Percentiles rank a stretch among this genome's conserved stretches.
Conservation (phyloP, 768 basidiomycete species). For the Termitomyces sp. region DNA sequence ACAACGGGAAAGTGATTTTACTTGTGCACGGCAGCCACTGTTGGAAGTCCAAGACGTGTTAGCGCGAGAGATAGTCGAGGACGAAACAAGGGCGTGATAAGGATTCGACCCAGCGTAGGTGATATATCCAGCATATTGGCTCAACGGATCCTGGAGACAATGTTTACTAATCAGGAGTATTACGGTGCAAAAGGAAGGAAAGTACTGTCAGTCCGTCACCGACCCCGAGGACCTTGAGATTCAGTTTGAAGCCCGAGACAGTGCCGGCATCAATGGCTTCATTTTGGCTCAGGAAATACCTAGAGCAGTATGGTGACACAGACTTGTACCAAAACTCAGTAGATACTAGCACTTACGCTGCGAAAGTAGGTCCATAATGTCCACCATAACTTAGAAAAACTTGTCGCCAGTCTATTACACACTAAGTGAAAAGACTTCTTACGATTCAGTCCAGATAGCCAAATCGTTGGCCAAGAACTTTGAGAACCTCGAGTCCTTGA, state of each 20-base stretch:
- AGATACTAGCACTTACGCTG: conserved; percentile 36
- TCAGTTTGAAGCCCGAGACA: conserved; percentile 43
- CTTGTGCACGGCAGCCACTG: conserved; percentile 49
- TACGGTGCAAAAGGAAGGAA: not conserved
- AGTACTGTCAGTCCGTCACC: conserved; percentile 58
- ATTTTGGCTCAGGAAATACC: conserved; percentile 57
- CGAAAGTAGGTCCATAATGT: conserved; percentile 68
- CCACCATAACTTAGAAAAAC: conserved; percentile 52
- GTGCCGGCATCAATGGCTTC: conserved; percentile 46
- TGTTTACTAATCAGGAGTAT: not conserved
- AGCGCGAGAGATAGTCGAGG: conserved; percentile 34
- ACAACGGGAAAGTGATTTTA: conserved; percentile 11
- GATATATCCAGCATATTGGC: conserved; percentile 58
- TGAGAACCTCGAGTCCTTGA: conserved; percentile 50
- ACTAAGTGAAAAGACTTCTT: conserved; percentile 13
- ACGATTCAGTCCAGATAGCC: conserved; percentile 66
- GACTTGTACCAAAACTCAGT: not conserved
- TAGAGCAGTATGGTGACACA: conserved; percentile 9
- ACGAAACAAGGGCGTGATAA: conserved; percentile 51
- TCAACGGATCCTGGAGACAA: conserved; percentile 33
- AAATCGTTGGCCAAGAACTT: conserved; percentile 41
- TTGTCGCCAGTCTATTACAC: not conserved
- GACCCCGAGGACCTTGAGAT: conserved; percentile 60
- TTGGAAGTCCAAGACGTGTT: conserved; percentile 38
- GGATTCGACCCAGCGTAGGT: conserved; percentile 52